phyloP scores from a whole-genome alignment of 441 rosid genomes.

The Flueggea neowawraea region DNA sequence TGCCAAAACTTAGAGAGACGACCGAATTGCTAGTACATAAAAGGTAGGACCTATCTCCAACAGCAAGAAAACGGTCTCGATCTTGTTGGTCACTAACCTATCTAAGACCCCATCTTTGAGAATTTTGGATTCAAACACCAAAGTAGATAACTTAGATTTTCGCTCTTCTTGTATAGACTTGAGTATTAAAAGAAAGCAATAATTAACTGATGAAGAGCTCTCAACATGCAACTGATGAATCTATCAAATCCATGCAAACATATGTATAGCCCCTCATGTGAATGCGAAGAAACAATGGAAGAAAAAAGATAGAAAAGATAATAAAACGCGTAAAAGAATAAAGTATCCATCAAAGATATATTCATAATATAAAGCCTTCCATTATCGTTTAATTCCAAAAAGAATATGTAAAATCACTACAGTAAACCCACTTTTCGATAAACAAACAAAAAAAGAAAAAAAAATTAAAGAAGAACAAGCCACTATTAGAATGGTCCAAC shows the following conservation, averaged over 20 bases:
- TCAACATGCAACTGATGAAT: too few species aligned
- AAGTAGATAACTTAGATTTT: too few species aligned
- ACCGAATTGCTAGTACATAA: too few species aligned
- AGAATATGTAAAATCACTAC: background rate
- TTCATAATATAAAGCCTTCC: background rate
- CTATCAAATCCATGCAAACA: background rate
- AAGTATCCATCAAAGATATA: background rate
- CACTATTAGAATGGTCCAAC: slow-evolving; percentile 20
- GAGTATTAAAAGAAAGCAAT: too few species aligned
- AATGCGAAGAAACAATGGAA: slow-evolving; percentile 8
- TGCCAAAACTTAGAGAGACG: too few species aligned
- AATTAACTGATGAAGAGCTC: too few species aligned
- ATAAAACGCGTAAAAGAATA: slow-evolving; percentile 19
- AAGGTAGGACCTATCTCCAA: too few species aligned
- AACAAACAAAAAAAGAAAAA: background rate
- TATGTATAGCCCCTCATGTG: slow-evolving; percentile 12
- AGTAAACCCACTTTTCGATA: background rate
- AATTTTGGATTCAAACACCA: too few species aligned
- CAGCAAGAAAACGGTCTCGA: too few species aligned
- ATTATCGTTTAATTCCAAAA: background rate
- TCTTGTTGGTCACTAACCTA: too few species aligned
- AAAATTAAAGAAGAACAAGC: background rate
- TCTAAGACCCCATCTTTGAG: too few species aligned
- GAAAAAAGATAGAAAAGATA: background rate
- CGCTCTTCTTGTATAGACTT: too few species aligned